These are phyloP conservation scores for Haplosporangium gracile DNA, from an alignment of 192 early-diverging fungal genomes.

Conservation along the genomic window DNA sequence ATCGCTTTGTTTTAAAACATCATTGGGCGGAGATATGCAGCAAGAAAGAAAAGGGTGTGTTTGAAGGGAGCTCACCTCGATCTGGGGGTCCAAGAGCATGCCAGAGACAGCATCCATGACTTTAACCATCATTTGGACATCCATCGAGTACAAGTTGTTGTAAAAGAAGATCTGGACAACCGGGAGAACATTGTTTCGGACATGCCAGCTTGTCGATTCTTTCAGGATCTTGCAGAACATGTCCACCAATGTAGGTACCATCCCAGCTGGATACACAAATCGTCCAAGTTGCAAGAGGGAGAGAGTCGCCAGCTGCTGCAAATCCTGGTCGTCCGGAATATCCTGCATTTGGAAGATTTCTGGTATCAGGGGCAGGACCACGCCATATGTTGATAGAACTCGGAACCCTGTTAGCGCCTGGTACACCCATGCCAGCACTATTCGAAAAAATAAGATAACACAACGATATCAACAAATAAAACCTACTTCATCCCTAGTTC, in stretches of 20 bases:
- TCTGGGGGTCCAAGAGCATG: slow-evolving; percentile 86
- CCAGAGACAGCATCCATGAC: slow-evolving; percentile 78
- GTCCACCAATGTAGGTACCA: slow-evolving; percentile 66
- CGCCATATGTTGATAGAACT: slow-evolving; percentile 70
- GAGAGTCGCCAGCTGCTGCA: slow-evolving; percentile 69
- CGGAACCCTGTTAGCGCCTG: slow-evolving; percentile 66
- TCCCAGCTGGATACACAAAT: slow-evolving; percentile 62
- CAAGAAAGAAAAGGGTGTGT: no score
- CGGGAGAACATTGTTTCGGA: slow-evolving; percentile 82
- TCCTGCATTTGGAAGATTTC: slow-evolving; percentile 80
- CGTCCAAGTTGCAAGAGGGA: slow-evolving; percentile 66
- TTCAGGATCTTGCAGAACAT: slow-evolving; percentile 67
- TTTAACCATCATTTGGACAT: slow-evolving; percentile 62
- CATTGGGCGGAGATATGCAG: no score
- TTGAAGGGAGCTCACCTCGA: slow-evolving; percentile 72
- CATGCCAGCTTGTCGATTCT: slow-evolving; percentile 82
- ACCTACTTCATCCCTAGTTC: background rate
- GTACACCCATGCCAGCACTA: slow-evolving; percentile 78
- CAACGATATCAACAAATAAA: background rate
- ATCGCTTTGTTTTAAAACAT: no score
- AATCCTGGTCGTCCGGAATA: slow-evolving; percentile 77
- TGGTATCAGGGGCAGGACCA: slow-evolving; percentile 65
- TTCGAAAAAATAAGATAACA: background rate
- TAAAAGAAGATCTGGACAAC: slow-evolving; percentile 91
- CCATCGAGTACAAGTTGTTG: slow-evolving; percentile 81